Conservation (phyloP, 2,329 filamentous ascomycete genomes). For the Stagonosporopsis rhizophila region DNA sequence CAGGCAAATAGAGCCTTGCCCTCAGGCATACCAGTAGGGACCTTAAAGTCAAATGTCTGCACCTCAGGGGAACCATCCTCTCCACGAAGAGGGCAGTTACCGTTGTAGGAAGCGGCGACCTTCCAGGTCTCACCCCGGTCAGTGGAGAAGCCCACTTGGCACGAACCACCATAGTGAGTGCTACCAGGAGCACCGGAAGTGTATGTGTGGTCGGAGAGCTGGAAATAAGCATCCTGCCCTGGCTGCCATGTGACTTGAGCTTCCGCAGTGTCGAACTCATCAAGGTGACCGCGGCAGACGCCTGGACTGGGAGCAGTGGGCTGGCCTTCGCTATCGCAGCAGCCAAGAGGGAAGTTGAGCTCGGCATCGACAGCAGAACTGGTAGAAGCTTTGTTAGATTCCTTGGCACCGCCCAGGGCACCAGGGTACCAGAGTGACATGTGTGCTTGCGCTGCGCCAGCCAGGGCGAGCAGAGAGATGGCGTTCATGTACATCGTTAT, state of each 20-base stretch:
- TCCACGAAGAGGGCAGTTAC: conserved; percentile 55
- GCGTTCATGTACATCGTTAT: conserved; percentile 35
- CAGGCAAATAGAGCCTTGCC: conserved; percentile 56
- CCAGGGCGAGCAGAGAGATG: conserved; percentile 39
- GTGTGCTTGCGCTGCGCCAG: conserved; percentile 44
- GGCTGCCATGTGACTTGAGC: conserved; percentile 54
- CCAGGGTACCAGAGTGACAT: conserved; percentile 55
- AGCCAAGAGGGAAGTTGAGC: conserved; percentile 56
- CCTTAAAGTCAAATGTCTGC: conserved; percentile 55
- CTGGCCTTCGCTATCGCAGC: conserved; percentile 52
- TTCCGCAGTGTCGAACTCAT: conserved; percentile 53
- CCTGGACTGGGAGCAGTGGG: conserved; percentile 38
- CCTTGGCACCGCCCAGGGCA: conserved; percentile 54
- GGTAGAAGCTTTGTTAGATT: conserved; percentile 47
- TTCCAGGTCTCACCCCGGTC: conserved; percentile 55
- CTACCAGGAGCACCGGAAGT: conserved; percentile 38
- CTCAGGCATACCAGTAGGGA: conserved; percentile 52
- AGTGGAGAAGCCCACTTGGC: conserved; percentile 55
- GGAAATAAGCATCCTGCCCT: conserved; percentile 53
- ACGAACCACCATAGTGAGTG: conserved; percentile 57
- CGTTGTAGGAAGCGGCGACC: conserved; percentile 55
- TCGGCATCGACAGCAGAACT: conserved; percentile 24
- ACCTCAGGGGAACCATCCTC: conserved; percentile 48
- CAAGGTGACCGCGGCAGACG: conserved; percentile 54
- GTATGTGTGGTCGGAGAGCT: conserved; percentile 45